Base-by-base conservation (phyloP, 345 rosid genomes). In the Anastatica hierochuntica region DNA sequence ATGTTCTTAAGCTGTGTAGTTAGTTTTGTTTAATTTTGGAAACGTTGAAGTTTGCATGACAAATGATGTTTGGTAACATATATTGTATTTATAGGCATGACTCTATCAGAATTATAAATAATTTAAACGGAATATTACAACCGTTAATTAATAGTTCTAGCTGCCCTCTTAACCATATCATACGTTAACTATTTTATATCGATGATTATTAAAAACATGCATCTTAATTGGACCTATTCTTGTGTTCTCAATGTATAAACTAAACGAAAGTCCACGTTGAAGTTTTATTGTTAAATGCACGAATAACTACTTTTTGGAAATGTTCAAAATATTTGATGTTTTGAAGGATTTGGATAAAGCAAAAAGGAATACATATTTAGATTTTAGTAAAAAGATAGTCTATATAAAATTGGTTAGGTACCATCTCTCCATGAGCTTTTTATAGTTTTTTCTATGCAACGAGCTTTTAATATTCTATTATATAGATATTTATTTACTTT, bases 21-120 rank as follows among this genome's bases (percentile, higher is more conserved):
- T 29, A 12, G 6, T 36, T 14, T 65, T 35, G 39, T 27, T 36
- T 19, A 20, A 19, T 58, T 58, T 15, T 21, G 34, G 21, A 52
- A 66, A 44, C 16, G 53, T 42, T 43, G 14, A 58, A 51, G 43
- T 58, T n/a, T 66, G 60, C 60, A 66, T 58, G 47, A 66, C 35
- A 66, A 3, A 43, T 58, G 53, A 56, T 64, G 53, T 21, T 57
- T 49, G 43, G 23, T 66, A n/a, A n/a, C 43, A 37, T 10, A 9
- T 40, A 15, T 19, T 14, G 65, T 60, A 60, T 60, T 60, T 49
- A 60, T 60, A 60, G 24, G 16, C 48, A 27, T 29, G 48, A 14
- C 13, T 38, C 18, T 15, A 27, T 29, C 14, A 48, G 16, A 48
- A n/a, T 8, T 15, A 38, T 27, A 27, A 6, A 31, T 39, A 39